Conservation (phyloP, 371 early-diverging fungal species). For the Rhizopus arrhizus region DNA sequence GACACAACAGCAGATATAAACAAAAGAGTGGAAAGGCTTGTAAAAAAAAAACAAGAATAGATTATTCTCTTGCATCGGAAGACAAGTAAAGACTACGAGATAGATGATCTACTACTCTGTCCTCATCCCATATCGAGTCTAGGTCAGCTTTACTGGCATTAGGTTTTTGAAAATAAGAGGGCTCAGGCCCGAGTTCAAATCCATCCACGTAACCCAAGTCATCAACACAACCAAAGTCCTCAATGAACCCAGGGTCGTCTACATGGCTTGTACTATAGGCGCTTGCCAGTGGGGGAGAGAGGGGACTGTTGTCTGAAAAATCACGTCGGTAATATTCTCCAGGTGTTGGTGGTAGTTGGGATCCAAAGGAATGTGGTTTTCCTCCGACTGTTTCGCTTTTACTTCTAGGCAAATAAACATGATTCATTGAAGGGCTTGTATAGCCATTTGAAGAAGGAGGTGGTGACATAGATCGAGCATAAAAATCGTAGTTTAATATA, state of each 20-base stretch:
- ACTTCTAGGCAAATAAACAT: too few species aligned
- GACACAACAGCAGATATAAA: neutral
- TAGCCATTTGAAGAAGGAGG: neutral
- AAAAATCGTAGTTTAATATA: neutral
- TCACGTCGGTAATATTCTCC: constrained; percentile 1
- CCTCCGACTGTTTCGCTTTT: neutral
- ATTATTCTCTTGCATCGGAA: constrained; percentile 22
- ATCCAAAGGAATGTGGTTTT: constrained; percentile 8
- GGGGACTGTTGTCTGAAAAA: neutral
- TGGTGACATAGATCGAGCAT: neutral
- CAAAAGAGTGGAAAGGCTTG: neutral
- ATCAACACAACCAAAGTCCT: constrained; percentile 34
- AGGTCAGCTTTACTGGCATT: constrained; percentile 1
- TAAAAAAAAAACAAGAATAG: neutral
- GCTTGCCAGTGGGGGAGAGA: neutral
- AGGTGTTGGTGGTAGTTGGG: constrained; percentile 9
- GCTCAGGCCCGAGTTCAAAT: constrained; percentile 12
- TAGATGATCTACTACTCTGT: constrained; percentile 3
- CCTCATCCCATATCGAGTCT: constrained; percentile 19
- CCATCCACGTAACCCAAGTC: constrained; percentile 38
- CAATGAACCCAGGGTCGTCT: constrained; percentile 41
- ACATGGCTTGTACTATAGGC: neutral
- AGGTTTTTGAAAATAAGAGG: constrained; percentile 1
- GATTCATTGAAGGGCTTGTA: neutral
- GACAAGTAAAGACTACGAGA: constrained; percentile 16